Base-by-base conservation (phyloP, 352 stramenopile species). In the Pseudoperonospora humuli region DNA sequence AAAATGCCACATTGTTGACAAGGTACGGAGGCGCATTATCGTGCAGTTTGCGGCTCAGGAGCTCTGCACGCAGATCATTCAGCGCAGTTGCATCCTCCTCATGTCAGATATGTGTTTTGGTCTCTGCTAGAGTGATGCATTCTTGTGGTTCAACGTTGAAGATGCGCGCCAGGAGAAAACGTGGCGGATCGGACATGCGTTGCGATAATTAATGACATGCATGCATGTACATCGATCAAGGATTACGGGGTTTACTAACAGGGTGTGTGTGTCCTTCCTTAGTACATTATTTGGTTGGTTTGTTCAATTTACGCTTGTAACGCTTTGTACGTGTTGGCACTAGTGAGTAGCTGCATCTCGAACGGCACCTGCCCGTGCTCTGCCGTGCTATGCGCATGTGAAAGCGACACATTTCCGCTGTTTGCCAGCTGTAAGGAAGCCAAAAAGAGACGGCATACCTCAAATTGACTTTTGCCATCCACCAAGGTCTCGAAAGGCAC, bases 401-500 rank as follows among this genome's bases (percentile, higher is more conserved):
- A 61, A 20, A 96, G 67, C 28, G 75, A 62, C 15, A 96, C 76
- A 53, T 93, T 95, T 5, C 86, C 86, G 35, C 68, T 93, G 61
- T 95, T 96, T 13, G 86, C 85, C 14, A 96, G 75, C 67, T 96
- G 87, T 35, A 96, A 57, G 8, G 82, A 94, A 11, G 87, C 84
- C 31, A 96, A 64, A 52, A 96, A 96, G 50, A 92, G 68, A 1
- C 87, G 86, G 54, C 81, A 93, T 1, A 96, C 83, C 43, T 96
- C 71, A 37, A 74, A 91, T 40, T 65, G 61, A 31, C 51, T 67
- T 37, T 75, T 70, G 15, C 74, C 72, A 17, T 53, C 46, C 24
- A 84, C 75, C 46, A 91, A 53, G 5, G 61, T 58, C 18, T 67
- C 67, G 46, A 91, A 91, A 17, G 66, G 45, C 25, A 88, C 57